Percentiles rank a stretch among this genome's conserved stretches.
These are phyloP conservation scores for Drechslerella coelobrocha DNA, from an alignment of 2,329 filamentous ascomycete species.

Conservation along the genomic window DNA sequence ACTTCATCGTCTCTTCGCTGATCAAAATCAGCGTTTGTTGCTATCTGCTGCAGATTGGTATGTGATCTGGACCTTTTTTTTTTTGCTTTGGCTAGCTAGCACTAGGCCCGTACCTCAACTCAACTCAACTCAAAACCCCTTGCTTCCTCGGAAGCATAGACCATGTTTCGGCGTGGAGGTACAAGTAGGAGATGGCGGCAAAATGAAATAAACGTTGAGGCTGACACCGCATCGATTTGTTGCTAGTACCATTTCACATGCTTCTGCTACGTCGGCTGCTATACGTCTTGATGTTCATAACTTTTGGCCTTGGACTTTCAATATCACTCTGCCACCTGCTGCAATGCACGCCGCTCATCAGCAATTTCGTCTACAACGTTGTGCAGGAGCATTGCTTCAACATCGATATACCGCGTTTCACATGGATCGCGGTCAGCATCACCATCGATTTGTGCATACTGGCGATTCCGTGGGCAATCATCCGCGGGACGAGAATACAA, in stretches of 20 bases:
- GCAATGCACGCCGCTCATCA: constrained; percentile 54
- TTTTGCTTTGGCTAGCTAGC: not conserved
- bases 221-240: not conserved
- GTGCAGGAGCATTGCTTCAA: constrained; percentile 53
- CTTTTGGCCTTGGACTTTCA: constrained; percentile 52
- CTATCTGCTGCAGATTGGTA: constrained; percentile 56
- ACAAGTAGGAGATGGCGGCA: no score
- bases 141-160: no score
- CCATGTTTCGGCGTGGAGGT: no score
- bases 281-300: constrained; percentile 53
- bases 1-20: constrained; percentile 54
- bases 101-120: not conserved
- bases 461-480: constrained; percentile 53
- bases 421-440: constrained; percentile 55
- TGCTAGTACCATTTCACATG: constrained; percentile 53
- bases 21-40: constrained; percentile 56
- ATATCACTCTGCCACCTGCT: constrained; percentile 53
- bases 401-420: constrained; percentile 55
- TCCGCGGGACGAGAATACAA: constrained; percentile 53
- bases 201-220: no score
- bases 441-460: constrained; percentile 55
- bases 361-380: constrained; percentile 55
- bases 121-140: constrained; percentile 22
- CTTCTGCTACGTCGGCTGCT: constrained; percentile 52
- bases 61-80: constrained; percentile 21